Evolutionary conservation across 306 rosid species (phyloP), one percentile per base, ranked within the genome.

Genomic region (Inga laurina): DNA sequence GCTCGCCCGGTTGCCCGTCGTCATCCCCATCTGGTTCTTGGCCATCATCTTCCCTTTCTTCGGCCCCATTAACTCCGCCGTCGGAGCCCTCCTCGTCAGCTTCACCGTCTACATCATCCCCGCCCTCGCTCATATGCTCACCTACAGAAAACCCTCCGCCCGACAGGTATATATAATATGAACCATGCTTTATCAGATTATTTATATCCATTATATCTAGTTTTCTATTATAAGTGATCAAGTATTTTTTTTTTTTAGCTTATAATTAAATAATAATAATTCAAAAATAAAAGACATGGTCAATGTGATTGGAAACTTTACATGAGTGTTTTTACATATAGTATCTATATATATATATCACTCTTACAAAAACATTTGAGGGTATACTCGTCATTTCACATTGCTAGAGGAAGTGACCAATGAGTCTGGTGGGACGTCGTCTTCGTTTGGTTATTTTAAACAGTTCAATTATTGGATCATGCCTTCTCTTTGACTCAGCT

Each of bases 31-130:
- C 6, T 91, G 94, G 94, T 91, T 91, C 57, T 74, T 91, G 75
- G 94, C 94, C 1, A 91, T 91, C 5, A 89, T 91, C 62, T 91
- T 91, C 82, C 94, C 94, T 2, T 91, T 91, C 87, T 91, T 91
- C n/a, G 94, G 94, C 0, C 94, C 94, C 27, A 91, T 91, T 5
- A 91, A 91, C 80, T 91, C 94, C 2, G 91, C 94, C 1, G 94
- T 91, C 52, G 94, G 94, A 2, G 94, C 94, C 75, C 93, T 91
- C 15, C 67, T 91, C 75, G 94, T 91, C 57, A 91, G 93, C 90
- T 91, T 91, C 90, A 91, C 94, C 3, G 94, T 91, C 85, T 91
- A 91, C 80, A 83, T 91, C 82, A 86, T 91, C 86, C 94, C 94
- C 2, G 11, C 93, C 59, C 24, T 87, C 51, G 94, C 94, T 10